Conservation (phyloP, 768 basidiomycete genomes). For the Phallus indusiatus region DNA sequence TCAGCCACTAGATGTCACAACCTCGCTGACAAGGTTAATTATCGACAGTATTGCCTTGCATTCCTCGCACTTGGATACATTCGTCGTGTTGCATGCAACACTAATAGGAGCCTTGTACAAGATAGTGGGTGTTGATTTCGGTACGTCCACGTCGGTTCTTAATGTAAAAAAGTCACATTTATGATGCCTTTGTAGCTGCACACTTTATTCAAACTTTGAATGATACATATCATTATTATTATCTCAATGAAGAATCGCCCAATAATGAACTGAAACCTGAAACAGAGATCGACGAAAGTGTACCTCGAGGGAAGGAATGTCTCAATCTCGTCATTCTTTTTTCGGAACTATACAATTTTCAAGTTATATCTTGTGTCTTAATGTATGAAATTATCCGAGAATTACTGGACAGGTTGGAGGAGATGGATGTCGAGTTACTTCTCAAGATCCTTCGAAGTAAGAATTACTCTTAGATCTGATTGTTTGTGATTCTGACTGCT, state of each 20-base stretch:
- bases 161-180: constrained; percentile 5
- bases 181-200: constrained; percentile 43
- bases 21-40: constrained; percentile 64
- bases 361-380: constrained; percentile 82
- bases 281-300: constrained; percentile 16
- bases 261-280: constrained; percentile 10
- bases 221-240: constrained; percentile 53
- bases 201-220: constrained; percentile 73
- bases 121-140: constrained; percentile 80
- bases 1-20: constrained; percentile 60
- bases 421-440: constrained; percentile 78
- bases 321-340: constrained; percentile 81
- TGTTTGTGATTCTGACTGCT: not conserved
- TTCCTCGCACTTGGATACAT: constrained; percentile 77
- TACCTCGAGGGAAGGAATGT: constrained; percentile 69
- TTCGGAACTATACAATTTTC: constrained; percentile 93
- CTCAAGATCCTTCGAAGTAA: constrained; percentile 77
- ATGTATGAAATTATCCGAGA: constrained; percentile 83
- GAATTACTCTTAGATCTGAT: constrained; percentile 15
- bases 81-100: constrained; percentile 80
- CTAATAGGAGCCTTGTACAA: constrained; percentile 76
- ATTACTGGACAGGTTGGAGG: constrained; percentile 57
- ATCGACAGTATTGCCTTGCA: constrained; percentile 73
- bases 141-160: constrained; percentile 35
- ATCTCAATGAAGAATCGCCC: constrained; percentile 17